Conservation (phyloP, 495 filamentous ascomycete species). For the Letharia lupina region DNA sequence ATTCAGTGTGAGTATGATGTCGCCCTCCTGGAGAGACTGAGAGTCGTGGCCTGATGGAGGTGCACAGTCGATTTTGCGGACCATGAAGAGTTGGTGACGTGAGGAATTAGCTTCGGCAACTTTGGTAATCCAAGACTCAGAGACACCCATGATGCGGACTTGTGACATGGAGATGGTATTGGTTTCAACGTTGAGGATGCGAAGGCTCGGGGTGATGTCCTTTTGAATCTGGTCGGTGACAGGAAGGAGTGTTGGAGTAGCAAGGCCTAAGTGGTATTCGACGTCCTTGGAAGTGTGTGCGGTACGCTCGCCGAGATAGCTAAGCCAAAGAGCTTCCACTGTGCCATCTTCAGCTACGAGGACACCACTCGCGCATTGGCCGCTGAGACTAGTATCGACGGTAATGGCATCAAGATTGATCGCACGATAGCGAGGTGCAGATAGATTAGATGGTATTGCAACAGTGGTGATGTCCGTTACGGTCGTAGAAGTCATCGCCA, state of each 20-base stretch:
- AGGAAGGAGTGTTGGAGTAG: slow-evolving; percentile 79
- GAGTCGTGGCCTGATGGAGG: slow-evolving; percentile 37
- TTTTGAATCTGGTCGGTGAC: slow-evolving; percentile 76
- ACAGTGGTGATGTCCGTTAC: slow-evolving; percentile 98
- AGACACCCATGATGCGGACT: slow-evolving; percentile 95
- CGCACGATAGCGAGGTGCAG: slow-evolving; percentile 87
- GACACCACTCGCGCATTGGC: slow-evolving; percentile 92
- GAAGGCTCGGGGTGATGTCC: slow-evolving; percentile 66
- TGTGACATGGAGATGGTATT: slow-evolving; percentile 95
- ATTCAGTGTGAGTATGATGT: slow-evolving; percentile 87
- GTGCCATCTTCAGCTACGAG: slow-evolving; percentile 82
- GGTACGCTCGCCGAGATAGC: slow-evolving; percentile 85
- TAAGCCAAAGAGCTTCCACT: slow-evolving; percentile 92
- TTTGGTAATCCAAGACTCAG: slow-evolving; percentile 87
- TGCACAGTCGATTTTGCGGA: slow-evolving; percentile 80
- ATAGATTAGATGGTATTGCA: slow-evolving; percentile 84
- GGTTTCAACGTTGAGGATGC: slow-evolving; percentile 89
- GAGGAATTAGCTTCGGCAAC: slow-evolving; percentile 79
- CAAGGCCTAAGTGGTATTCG: slow-evolving; percentile 92
- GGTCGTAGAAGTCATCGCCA: slow-evolving; percentile 86
- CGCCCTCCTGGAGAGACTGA: slow-evolving; percentile 69
- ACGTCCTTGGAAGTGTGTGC: slow-evolving; percentile 74
- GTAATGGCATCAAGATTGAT: slow-evolving; percentile 97
- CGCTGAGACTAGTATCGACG: slow-evolving; percentile 82
- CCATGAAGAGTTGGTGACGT: slow-evolving; percentile 95